phyloP scores from a whole-genome alignment of 345 rosid species.

The Salix caprea region DNA sequence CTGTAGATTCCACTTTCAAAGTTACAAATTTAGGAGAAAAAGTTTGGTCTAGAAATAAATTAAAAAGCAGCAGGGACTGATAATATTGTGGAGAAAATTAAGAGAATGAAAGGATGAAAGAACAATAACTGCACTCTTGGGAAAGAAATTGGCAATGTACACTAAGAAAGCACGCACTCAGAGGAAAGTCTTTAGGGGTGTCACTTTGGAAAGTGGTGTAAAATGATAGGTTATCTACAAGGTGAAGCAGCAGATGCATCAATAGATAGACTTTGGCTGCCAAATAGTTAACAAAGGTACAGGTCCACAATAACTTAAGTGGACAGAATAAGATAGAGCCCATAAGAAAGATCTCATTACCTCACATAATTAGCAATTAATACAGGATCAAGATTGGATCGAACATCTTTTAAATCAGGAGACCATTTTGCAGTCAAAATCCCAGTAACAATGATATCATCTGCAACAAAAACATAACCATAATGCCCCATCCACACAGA shows the following conservation, averaged over 20 bases:
- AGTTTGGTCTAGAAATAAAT: not conserved
- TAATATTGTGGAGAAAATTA: not conserved
- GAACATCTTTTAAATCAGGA: conserved; percentile 83
- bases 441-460: conserved; percentile 83
- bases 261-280: not conserved
- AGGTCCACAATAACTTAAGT: not conserved
- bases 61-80: not conserved
- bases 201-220: not conserved
- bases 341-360: conserved; percentile 32
- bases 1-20: not conserved
- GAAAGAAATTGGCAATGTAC: not conserved
- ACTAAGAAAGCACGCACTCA: not conserved
- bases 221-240: not conserved
- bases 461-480: conserved; percentile 31
- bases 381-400: conserved; percentile 88
- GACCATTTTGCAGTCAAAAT: conserved; percentile 93
- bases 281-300: not conserved
- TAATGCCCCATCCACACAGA: not conserved
- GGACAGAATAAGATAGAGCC: not conserved
- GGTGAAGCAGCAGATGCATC: not conserved
- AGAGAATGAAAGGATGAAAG: not conserved
- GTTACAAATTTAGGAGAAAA: not conserved
- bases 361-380: conserved; percentile 81
- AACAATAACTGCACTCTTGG: not conserved
- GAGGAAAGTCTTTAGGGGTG: not conserved